Evolutionary conservation across 148 eudicot genomes (phyloP).

Genomic region (Arctostaphylos glauca): DNA sequence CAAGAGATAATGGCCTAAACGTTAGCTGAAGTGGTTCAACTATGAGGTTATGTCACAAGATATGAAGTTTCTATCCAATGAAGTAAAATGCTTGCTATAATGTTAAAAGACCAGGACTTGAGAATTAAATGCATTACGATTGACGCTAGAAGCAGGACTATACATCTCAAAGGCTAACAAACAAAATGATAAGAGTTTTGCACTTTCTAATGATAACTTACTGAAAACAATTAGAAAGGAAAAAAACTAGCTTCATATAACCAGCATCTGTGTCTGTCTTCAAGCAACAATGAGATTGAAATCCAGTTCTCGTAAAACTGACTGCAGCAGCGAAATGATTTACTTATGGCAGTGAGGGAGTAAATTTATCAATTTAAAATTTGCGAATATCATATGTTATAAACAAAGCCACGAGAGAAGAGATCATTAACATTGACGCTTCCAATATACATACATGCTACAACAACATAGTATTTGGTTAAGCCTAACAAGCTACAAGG

Average conservation of each 20-base stretch:
- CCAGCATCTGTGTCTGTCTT: background rate
- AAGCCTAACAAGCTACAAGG: too few species aligned
- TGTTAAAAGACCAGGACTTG: background rate
- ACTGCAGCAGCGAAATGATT: background rate
- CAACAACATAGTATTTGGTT: too few species aligned
- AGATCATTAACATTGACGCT: too few species aligned
- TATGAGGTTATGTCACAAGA: background rate
- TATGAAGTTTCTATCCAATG: background rate
- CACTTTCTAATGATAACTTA: background rate
- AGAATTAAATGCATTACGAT: background rate
- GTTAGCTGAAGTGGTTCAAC: conserved; percentile 1
- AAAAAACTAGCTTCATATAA: background rate
- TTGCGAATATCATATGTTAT: background rate
- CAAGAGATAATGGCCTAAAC: background rate
- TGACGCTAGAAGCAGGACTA: background rate
- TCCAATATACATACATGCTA: too few species aligned
- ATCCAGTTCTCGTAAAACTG: background rate
- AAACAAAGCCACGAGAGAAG: too few species aligned
- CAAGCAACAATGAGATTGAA: background rate
- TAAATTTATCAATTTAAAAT: background rate
- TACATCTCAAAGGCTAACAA: background rate
- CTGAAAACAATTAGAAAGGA: background rate
- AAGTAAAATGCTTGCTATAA: background rate
- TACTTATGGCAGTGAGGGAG: background rate
- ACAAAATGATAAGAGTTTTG: background rate